A percentile compares a stretch with the other conserved stretches of the same genome.
phyloP scores from a whole-genome alignment of 1,284 basidiomycete genomes.

The Vanrija pseudolonga region DNA sequence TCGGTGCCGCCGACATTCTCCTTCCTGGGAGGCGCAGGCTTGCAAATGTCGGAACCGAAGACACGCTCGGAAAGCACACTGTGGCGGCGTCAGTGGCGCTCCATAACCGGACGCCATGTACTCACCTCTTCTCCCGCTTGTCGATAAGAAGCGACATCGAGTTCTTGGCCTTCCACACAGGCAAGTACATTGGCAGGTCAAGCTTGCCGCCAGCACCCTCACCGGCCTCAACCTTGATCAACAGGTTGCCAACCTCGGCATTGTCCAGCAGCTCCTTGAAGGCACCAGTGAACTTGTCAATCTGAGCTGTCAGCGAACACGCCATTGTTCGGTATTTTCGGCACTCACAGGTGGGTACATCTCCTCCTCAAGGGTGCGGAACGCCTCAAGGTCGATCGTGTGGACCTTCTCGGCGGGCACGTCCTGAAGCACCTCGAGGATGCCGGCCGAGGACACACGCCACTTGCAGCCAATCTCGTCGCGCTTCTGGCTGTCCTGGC shows the following conservation, averaged over 20 bases:
- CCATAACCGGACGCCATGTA: not conserved
- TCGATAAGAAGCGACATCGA: conserved; percentile 87
- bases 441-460: conserved; percentile 75
- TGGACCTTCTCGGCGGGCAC: conserved; percentile 64
- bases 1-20: conserved; percentile 1
- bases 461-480: conserved; percentile 54
- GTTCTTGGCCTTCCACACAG: conserved; percentile 85
- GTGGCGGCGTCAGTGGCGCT: not conserved
- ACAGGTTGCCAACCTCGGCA: conserved; percentile 60
- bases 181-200: conserved; percentile 69
- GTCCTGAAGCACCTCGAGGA: conserved; percentile 77
- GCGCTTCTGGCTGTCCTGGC: conserved; percentile 54
- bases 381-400: conserved; percentile 57
- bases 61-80: conserved; percentile 43
- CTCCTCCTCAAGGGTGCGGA: conserved; percentile 65
- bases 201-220: conserved; percentile 58
- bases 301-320: conserved; percentile 19
- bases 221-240: conserved; percentile 64
- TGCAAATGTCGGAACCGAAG: conserved; percentile 45
- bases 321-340: too few species aligned
- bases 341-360: conserved; percentile 65
- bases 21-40: conserved; percentile 26
- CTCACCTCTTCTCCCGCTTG: conserved; percentile 85
- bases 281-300: conserved; percentile 59
- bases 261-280: conserved; percentile 49